These are phyloP conservation scores for Pugionium dolabratum DNA, from an alignment of 345 rosid species.

Conservation along the genomic window DNA sequence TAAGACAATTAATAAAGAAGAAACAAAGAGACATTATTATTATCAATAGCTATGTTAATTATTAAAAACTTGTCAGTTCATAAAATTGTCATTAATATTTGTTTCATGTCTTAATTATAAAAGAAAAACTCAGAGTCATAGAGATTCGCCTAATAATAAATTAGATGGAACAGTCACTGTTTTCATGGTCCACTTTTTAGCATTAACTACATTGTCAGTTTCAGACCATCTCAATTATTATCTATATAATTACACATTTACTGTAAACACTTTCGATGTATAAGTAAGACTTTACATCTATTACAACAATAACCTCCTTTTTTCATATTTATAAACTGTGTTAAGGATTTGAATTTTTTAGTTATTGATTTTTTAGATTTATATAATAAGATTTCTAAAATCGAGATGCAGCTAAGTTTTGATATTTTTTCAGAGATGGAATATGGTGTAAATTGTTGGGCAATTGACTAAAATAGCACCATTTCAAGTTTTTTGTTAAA, in stretches of 20 bases:
- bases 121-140: neutral
- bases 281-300: too few species aligned
- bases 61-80: neutral
- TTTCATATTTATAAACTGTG: too few species aligned
- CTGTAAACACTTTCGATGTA: neutral
- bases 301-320: too few species aligned
- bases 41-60: conserved; percentile 6
- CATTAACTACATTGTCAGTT: conserved; percentile 32
- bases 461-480: too few species aligned
- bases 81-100: conserved; percentile 13
- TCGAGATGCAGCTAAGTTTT: too few species aligned
- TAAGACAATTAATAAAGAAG: conserved; percentile 31
- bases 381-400: too few species aligned
- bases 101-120: neutral
- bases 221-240: conserved; percentile 21
- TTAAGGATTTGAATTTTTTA: too few species aligned
- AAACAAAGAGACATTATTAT: conserved; percentile 29
- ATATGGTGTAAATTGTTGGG: too few species aligned
- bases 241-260: neutral
- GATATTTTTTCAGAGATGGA: too few species aligned
- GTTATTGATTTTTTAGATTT: too few species aligned
- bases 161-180: conserved; percentile 18
- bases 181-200: conserved; percentile 32
- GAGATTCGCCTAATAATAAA: conserved; percentile 13
- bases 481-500: too few species aligned